These are phyloP conservation scores for Corylus americana DNA, from an alignment of 306 rosid genomes.

Conservation along the genomic window DNA sequence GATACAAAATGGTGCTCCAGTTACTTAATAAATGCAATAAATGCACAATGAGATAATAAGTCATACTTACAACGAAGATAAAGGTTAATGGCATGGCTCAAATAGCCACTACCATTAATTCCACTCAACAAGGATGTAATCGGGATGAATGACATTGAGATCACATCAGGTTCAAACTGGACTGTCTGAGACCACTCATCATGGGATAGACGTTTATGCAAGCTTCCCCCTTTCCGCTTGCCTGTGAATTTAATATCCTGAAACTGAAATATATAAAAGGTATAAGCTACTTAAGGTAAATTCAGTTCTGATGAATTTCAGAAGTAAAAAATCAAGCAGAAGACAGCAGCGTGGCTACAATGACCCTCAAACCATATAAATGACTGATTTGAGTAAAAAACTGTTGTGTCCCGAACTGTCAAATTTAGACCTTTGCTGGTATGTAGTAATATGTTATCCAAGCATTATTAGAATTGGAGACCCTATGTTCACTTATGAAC, in stretches of 20 bases:
- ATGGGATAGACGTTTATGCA: conserved; percentile 48
- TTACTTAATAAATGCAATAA: neutral
- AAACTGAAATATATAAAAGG: conserved; percentile 40
- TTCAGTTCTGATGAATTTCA: neutral
- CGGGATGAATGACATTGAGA: conserved; percentile 85
- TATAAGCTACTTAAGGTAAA: neutral
- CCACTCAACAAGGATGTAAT: conserved; percentile 80
- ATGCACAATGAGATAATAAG: conserved; percentile 12
- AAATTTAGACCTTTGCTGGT: neutral
- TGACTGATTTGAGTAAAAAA: neutral
- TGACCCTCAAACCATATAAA: neutral
- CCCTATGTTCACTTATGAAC: neutral
- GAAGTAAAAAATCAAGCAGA: conserved; percentile 6
- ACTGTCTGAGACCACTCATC: conserved; percentile 81
- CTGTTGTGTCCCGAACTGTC: neutral
- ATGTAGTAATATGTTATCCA: neutral
- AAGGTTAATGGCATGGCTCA: conserved; percentile 86
- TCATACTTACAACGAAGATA: conserved; percentile 80
- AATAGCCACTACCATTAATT: conserved; percentile 84
- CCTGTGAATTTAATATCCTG: conserved; percentile 69
- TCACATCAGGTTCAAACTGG: conserved; percentile 64
- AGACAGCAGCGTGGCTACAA: neutral
- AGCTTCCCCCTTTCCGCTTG: conserved; percentile 83
- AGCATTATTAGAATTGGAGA: neutral
- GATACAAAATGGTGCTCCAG: neutral